Percentiles rank a stretch among this genome's conserved stretches.
These are phyloP conservation scores for Psilocybe tampanensis DNA, from an alignment of 768 basidiomycete species.

Conservation along the genomic window DNA sequence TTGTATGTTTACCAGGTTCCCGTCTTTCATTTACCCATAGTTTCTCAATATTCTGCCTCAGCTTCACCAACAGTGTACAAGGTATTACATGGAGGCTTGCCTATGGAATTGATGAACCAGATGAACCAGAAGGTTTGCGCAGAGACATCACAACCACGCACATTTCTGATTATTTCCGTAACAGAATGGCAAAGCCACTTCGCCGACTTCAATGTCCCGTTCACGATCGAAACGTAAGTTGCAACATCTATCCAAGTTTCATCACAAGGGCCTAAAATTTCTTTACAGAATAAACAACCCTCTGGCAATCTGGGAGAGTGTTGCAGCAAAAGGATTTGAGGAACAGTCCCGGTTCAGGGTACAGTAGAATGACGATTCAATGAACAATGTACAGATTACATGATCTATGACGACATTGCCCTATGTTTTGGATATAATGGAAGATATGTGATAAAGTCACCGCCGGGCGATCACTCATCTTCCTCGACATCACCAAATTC, in stretches of 20 bases:
- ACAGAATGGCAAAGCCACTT: constrained; percentile 62
- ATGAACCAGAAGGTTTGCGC: constrained; percentile 56
- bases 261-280: neutral
- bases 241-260: constrained; percentile 1
- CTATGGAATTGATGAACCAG: constrained; percentile 54
- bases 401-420: neutral
- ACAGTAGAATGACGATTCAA: constrained; percentile 2
- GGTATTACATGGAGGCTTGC: constrained; percentile 69
- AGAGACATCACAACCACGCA: neutral
- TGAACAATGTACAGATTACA: neutral
- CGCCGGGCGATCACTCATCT: constrained; percentile 50
- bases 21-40: neutral
- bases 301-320: constrained; percentile 52
- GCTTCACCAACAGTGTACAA: constrained; percentile 57
- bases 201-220: constrained; percentile 52
- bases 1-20: constrained; percentile 48
- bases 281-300: constrained; percentile 58
- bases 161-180: neutral
- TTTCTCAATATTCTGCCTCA: constrained; percentile 17
- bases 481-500: constrained; percentile 93
- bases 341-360: constrained; percentile 4
- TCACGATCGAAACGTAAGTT: constrained; percentile 52
- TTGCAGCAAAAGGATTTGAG: constrained; percentile 29
- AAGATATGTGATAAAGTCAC: neutral
- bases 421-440: neutral